Evolutionary conservation across 2,329 filamentous ascomycete species (phyloP).

Genomic region (Aspergillus caelatus): DNA sequence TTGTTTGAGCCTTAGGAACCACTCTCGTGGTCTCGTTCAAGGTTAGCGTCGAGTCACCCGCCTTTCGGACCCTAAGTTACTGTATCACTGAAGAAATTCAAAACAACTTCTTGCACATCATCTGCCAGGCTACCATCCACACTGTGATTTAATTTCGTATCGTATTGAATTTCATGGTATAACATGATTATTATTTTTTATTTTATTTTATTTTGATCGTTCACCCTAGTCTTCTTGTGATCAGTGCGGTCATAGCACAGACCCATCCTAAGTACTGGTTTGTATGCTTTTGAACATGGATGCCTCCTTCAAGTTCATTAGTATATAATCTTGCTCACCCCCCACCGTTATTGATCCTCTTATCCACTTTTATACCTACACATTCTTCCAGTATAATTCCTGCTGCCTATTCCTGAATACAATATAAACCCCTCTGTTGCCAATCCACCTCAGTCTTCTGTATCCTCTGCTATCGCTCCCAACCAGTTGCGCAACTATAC

Average conservation of each 20-base stretch:
- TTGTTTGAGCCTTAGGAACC: conserved; percentile 4
- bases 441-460: conserved; percentile 5
- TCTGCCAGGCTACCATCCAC: conserved; percentile 12
- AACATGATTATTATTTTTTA: not conserved
- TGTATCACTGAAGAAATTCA: conserved; percentile 1
- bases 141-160: not conserved
- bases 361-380: not conserved
- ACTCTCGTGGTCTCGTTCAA: not conserved
- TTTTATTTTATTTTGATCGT: not conserved
- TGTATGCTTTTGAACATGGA: conserved; percentile 11
- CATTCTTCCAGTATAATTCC: not conserved
- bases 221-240: conserved; percentile 15
- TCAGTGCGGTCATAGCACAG: conserved; percentile 23
- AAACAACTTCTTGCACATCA: conserved; percentile 1
- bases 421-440: not conserved
- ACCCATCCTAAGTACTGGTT: not conserved
- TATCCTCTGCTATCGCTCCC: not conserved
- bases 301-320: conserved; percentile 13
- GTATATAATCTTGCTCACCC: conserved; percentile 11
- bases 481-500: not conserved
- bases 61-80: not conserved
- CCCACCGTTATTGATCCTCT: not conserved
- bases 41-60: conserved; percentile 3
- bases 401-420: not conserved
- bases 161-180: not conserved